Percentiles rank a stretch among this genome's conserved stretches.
These are phyloP conservation scores for Skeletonema potamos DNA, from an alignment of 108 stramenopile species.

Conservation along the genomic window DNA sequence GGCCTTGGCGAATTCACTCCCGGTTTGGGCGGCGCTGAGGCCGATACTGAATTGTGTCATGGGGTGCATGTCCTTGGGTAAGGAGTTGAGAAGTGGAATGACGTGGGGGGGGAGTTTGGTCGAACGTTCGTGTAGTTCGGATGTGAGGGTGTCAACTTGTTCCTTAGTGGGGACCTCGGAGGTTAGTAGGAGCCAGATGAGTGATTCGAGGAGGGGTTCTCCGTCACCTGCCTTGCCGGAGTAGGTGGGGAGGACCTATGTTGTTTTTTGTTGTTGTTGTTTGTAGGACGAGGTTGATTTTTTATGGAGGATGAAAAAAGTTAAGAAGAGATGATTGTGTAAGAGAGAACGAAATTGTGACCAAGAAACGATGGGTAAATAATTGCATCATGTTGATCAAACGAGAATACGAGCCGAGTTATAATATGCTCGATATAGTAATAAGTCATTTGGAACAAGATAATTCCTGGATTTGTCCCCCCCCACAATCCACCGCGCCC, in stretches of 20 bases:
- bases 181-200: constrained; percentile 97
- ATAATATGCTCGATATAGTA: too few species aligned
- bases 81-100: constrained; percentile 85
- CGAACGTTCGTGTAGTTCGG: constrained; percentile 87
- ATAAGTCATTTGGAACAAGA: too few species aligned
- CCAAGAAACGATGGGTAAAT: too few species aligned
- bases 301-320: not conserved
- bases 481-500: too few species aligned
- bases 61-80: constrained; percentile 99
- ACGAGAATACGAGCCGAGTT: too few species aligned
- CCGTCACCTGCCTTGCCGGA: constrained; percentile 89
- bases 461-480: too few species aligned
- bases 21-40: constrained; percentile 92
- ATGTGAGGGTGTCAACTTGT: constrained; percentile 93
- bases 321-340: not conserved
- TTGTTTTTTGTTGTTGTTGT: not conserved
- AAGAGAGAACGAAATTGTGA: not conserved
- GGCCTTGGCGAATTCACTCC: constrained; percentile 93
- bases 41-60: constrained; percentile 98
- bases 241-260: constrained; percentile 87
- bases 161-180: constrained; percentile 97
- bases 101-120: constrained; percentile 91
- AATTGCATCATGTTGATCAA: too few species aligned
- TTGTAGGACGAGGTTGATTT: too few species aligned
- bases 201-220: constrained; percentile 95